Percentiles rank a stretch among this genome's conserved stretches.
phyloP scores from a whole-genome alignment of 345 rosid genomes.

The Eucalyptus regnans region DNA sequence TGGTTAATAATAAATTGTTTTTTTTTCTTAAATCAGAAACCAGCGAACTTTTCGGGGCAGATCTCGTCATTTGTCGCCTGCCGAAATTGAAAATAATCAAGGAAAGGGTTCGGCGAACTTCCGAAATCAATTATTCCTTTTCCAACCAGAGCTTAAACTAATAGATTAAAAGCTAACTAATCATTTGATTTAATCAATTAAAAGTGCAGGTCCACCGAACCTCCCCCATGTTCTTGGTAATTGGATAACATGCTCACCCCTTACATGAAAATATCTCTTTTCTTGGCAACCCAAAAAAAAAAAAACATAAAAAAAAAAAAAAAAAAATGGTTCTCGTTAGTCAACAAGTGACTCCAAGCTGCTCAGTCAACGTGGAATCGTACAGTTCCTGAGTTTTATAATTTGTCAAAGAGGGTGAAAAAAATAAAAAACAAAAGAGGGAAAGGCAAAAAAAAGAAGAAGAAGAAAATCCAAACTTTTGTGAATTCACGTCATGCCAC shows the following conservation, averaged over 20 bases:
- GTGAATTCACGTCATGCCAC: neutral
- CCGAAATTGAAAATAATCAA: neutral
- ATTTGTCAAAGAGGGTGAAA: neutral
- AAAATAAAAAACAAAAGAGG: neutral
- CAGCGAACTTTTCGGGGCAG: neutral
- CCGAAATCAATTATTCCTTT: neutral
- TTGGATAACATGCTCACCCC: neutral
- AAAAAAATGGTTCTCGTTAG: neutral
- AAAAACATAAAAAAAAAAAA: too few relatives aligned
- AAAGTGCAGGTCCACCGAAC: neutral
- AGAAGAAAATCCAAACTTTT: neutral
- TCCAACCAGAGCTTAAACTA: neutral
- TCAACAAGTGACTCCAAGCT: neutral
- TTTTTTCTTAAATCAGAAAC: neutral
- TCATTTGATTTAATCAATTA: neutral
- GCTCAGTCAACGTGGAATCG: neutral
- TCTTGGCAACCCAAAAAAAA: neutral
- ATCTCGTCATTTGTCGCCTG: neutral
- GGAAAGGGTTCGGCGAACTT: neutral
- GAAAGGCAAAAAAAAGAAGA: neutral
- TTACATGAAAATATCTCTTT: neutral
- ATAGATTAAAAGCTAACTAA: neutral
- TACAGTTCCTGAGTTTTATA: neutral
- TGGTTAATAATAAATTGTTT: neutral
- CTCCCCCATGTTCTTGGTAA: neutral